phyloP scores from a whole-genome alignment of 345 rosid species.

The Salix arbutifolia region DNA sequence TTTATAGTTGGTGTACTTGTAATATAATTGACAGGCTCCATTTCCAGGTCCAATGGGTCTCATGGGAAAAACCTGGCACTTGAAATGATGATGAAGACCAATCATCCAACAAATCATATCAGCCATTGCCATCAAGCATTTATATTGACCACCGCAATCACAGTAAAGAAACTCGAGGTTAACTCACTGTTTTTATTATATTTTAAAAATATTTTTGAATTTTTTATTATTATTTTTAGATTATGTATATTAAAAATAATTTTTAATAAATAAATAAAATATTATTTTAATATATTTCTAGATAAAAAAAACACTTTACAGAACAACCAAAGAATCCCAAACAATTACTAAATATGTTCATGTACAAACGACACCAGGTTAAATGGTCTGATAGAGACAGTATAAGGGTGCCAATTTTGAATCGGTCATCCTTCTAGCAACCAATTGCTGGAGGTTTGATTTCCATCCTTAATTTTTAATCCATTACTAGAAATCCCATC shows the following conservation, averaged over 20 bases:
- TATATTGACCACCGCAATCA: background rate
- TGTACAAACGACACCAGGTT: background rate
- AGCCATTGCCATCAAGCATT: background rate
- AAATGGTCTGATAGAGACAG: background rate
- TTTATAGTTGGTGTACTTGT: no score
- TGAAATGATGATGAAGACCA: background rate
- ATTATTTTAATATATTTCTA: no score
- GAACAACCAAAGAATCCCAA: no score
- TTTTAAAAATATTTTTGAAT: no score
- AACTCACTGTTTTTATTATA: no score
- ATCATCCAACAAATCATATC: slow-evolving; percentile 2
- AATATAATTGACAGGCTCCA: background rate
- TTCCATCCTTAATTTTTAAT: background rate
- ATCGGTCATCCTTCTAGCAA: background rate
- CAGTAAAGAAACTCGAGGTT: background rate
- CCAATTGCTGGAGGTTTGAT: background rate
- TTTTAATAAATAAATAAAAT: no score
- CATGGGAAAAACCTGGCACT: background rate
- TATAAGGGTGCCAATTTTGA: background rate
- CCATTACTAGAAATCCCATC: background rate
- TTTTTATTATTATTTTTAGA: no score
- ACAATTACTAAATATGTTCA: background rate
- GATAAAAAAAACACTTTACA: no score
- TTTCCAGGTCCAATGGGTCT: background rate
- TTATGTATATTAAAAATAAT: no score